Evolutionary conservation across 1,284 basidiomycete genomes (phyloP), one percentile per base, ranked within the genome.

Genomic region (Lignosus rhinocerotis): DNA sequence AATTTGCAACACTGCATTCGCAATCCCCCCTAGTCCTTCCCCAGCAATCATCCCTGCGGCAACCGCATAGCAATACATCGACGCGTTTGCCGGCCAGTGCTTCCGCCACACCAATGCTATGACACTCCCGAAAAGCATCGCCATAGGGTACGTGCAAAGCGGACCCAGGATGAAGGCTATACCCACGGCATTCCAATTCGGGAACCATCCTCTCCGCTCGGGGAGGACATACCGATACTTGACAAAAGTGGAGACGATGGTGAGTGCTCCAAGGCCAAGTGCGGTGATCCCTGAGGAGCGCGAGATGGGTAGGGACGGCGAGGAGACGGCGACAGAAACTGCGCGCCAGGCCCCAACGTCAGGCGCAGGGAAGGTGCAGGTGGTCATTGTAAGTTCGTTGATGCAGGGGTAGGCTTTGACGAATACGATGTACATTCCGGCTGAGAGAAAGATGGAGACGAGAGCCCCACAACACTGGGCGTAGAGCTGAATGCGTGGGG

Each of bases 321-420:
- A 67, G 39, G 78, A 82, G 67, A 80, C 81, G 19, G 85, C 86
- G 44, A 82, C 65, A 3, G 86, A 80, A 48, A 88, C 85, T 19
- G 85, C 84, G 44, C 76, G 77, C 86, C 86, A 88, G 0, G 85
- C 85, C 58, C 77, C 69, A n/a, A 86, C 84, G 21, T 83, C 80
- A 31, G 85, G 85, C 3, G 81, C 82, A 59, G 48, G 61, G 67
- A 71, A 58, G 59, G 67, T 30, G 72, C 74, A 62, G 64, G 67
- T 59, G 11, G 66, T 60, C 4, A 32, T 57, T 39, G 54, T 63
- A 32, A 67, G 66, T 32, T 63, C 57, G 31, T 75, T 67, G 70
- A 90, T 88, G 72, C 87, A 90, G 11, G 87, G 87, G 54, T 84
- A 81, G 9, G 85, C 86, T 61, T 80, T 85, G 60, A 80, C 80